Evolutionary conservation across 106 monocot genomes (phyloP).

Genomic region (Phalaenopsis aphrodite): DNA sequence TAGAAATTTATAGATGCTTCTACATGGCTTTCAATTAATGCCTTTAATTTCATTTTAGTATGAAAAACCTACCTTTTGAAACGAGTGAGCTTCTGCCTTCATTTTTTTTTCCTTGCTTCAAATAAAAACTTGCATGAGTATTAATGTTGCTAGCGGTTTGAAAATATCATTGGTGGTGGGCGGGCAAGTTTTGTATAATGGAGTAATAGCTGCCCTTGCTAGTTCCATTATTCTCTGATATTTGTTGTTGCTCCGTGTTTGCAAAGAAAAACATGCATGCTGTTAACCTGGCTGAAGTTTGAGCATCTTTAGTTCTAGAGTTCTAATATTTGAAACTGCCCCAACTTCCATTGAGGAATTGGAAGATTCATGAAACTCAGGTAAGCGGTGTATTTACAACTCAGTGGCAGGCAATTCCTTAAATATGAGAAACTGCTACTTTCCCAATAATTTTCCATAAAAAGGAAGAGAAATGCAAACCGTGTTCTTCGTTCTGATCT

Average conservation of each 20-base stretch:
- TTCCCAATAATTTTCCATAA: neutral
- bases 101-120: neutral
- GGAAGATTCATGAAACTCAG: neutral
- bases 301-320: neutral
- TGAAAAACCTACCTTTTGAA: neutral
- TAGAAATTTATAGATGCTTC: neutral
- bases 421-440: neutral
- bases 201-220: too few species aligned
- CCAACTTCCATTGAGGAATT: neutral
- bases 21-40: neutral
- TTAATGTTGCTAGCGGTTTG: neutral
- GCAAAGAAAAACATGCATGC: neutral
- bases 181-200: neutral
- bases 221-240: neutral
- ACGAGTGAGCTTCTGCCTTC: neutral
- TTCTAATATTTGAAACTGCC: neutral
- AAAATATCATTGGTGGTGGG: neutral
- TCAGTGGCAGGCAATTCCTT: neutral
- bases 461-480: neutral
- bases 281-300: neutral
- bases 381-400: neutral
- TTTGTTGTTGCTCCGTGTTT: neutral
- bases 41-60: neutral
- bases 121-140: neutral
- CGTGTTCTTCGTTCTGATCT: neutral